Evolutionary conservation across 2,329 filamentous ascomycete genomes (phyloP), one percentile per base, ranked within the genome.

Genomic region (Neofusicoccum sp.): DNA sequence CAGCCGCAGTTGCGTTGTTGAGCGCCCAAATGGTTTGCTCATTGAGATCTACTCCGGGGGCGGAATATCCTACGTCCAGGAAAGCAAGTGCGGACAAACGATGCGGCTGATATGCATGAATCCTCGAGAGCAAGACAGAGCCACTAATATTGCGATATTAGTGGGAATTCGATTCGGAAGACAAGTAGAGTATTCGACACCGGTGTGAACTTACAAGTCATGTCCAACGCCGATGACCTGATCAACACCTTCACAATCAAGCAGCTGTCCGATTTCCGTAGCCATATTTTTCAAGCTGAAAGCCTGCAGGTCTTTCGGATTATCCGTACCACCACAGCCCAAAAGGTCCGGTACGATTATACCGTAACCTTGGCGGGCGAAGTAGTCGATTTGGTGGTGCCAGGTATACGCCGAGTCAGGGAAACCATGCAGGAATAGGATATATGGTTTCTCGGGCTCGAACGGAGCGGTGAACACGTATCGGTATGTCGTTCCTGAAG

Each of bases 331-430:
- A 45, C 71, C 77, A 45, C 75, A 76, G 52, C 76, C 77, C 3
- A 79, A 72, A 8, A 78, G 66, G 61, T 79, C 77, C 4, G 75
- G 74, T 11, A 74, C 68, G 48, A 79, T 66, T 63, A 79, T 72
- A 22, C 31, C 77, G 74, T 68, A 80, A 74, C 58, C 76, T 73
- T 3, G 75, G 71, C 5, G 75, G 66, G 16, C 77, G 73, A 6
- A 83, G 72, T 28, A 76, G 66, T 36, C 73, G 73, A 16, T 80
- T 71, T 28, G 82, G 68, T 36, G 75, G 11, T 74, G 69, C 81
- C 81, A 84, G 31, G 82, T 70, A 1, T 71, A 71, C 0, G 81
- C 79, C 37, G 74, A 71, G 66, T 83, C 81, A 4, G 83, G 83
- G 68, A 79, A 85, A 63, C 83, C 83, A 70, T 85, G 83, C 16